Evolutionary conservation across 2,329 filamentous ascomycete species (phyloP), one percentile per base, ranked within the genome.

Genomic region (Colletotrichum zoysiae): DNA sequence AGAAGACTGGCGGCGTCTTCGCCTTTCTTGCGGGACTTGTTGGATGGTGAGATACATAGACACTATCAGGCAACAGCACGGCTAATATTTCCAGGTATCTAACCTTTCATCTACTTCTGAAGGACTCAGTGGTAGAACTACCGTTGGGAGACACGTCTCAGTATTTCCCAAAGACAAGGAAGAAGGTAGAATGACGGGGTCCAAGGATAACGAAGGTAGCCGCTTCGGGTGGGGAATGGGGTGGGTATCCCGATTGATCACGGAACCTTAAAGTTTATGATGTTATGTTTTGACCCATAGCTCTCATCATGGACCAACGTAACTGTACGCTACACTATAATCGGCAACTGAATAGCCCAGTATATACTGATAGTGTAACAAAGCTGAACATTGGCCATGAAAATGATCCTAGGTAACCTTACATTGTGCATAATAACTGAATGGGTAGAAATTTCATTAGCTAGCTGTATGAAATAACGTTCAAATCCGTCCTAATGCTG

Each of bases 21-120:
- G 77, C 74, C 11, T 78, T 78, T 51, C 55, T 78, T 1, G 76
- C 77, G 14, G 77, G 77, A 6, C 74, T 78, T 20, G 63, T 76
- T 14, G 76, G 76, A 57, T 78, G 76, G 77, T 76, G 63, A 44
- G 76, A 55, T n/a, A 18, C 18, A 5, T 3, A 1, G n/a, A 5
- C 2, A n/a, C 2, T 26, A 4, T 12, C 4, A 35, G n/a, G 8
- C 9, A 11, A 40, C 1, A 6, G 30, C 16, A 30, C 3, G n/a
- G 14, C 57, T 44, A 18, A 44, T 18, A 55, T 40, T 5, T 33
- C 5, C 14, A 78, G 77, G 77, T 77, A 78, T 26, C 58, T 78
- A 2, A 77, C 76, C 0, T 76, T 78, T 20, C 74, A 76, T 23
- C 61, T 77, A 26, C 23, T 78, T 7, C 65, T 78, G 18, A 76